Percentiles rank a stretch among this genome's conserved stretches.
phyloP scores from a whole-genome alignment of 1,284 basidiomycete genomes.

The Serendipita sp. region DNA sequence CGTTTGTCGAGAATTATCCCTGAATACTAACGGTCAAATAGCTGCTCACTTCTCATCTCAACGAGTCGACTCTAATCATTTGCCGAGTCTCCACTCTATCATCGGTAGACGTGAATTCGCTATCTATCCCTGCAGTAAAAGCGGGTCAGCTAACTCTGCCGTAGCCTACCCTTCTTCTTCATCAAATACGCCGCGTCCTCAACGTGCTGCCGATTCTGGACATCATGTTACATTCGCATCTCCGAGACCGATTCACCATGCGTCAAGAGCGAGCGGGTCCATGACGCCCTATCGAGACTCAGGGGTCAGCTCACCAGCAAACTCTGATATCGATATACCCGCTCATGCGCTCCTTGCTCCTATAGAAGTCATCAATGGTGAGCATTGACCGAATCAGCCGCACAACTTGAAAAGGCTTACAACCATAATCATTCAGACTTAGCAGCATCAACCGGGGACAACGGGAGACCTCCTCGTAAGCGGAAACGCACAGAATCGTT shows the following conservation, averaged over 20 bases:
- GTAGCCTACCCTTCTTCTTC: background rate
- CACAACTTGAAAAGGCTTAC: background rate
- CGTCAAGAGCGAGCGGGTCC: background rate
- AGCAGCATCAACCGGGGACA: slow-evolving; percentile 6
- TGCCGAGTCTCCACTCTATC: slow-evolving; percentile 1
- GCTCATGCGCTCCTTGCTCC: slow-evolving; percentile 14
- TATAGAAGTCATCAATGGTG: slow-evolving; percentile 16
- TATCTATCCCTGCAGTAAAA: background rate
- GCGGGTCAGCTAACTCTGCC: background rate
- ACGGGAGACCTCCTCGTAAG: slow-evolving; percentile 6
- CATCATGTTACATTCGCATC: slow-evolving; percentile 3
- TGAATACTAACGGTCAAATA: background rate
- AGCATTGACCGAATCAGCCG: background rate
- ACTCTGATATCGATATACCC: slow-evolving; percentile 16
- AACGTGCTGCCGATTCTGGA: background rate
- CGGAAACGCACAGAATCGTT: slow-evolving; percentile 7
- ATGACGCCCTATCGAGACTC: slow-evolving; percentile 8
- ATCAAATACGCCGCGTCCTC: background rate
- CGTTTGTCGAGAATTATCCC: background rate
- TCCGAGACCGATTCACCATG: background rate
- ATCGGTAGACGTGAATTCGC: background rate
- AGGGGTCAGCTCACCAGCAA: slow-evolving; percentile 12
- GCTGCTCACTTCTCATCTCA: background rate
- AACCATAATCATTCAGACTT: slow-evolving; percentile 5
- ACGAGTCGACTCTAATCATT: background rate